These are phyloP conservation scores for Lycium barbarum DNA, from an alignment of 257 asterid genomes.

Conservation along the genomic window DNA sequence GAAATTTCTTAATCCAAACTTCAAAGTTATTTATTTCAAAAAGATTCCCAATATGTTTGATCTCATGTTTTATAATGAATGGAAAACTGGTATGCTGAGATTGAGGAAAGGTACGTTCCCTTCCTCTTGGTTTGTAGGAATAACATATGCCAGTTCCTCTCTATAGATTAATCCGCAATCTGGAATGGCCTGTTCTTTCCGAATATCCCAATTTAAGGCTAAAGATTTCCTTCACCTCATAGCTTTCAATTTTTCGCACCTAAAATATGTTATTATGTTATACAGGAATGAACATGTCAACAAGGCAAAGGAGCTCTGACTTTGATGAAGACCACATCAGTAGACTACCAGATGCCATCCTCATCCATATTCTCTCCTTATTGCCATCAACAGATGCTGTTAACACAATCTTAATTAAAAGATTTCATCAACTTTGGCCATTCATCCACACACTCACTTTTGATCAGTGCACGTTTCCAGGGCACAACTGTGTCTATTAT, in stretches of 20 bases:
- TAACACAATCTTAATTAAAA: conserved; percentile 34
- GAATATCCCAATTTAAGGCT: conserved; percentile 8
- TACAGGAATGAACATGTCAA: conserved; percentile 4
- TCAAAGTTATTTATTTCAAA: background rate
- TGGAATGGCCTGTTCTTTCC: background rate
- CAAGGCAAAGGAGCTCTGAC: conserved; percentile 1
- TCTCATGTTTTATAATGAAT: background rate
- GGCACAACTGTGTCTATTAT: conserved; percentile 1
- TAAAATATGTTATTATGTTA: background rate
- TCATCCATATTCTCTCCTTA: conserved; percentile 41
- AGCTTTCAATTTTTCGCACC: background rate
- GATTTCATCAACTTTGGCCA: conserved; percentile 45
- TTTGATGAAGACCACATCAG: conserved; percentile 34
- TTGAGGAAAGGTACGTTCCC: background rate
- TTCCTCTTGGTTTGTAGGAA: conserved; percentile 6
- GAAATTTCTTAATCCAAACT: background rate
- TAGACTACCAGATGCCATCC: conserved; percentile 43
- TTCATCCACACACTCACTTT: conserved; percentile 39
- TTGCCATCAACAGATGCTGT: conserved; percentile 38
- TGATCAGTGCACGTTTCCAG: conserved; percentile 27
- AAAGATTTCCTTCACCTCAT: background rate
- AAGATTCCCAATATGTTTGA: background rate
- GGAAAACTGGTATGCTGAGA: conserved; percentile 1
- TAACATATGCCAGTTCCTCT: background rate
- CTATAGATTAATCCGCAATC: background rate